Conservation (phyloP, 371 early-diverging fungal genomes). For the Lichtheimia ornata region DNA sequence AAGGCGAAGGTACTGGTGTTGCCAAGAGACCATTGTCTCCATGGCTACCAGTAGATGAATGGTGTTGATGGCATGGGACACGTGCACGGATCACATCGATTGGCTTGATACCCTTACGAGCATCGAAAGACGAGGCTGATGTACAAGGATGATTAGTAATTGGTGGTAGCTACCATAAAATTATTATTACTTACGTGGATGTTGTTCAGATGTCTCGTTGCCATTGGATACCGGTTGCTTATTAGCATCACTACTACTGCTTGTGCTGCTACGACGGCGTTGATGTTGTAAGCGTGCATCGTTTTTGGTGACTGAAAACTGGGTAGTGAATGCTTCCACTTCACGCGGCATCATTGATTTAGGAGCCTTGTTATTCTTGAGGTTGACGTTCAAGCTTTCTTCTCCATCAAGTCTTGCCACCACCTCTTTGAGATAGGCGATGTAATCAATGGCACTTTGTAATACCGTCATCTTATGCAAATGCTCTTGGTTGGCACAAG, state of each 20-base stretch:
- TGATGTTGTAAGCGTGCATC: too few relatives aligned
- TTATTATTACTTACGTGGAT: background rate
- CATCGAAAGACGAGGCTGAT: background rate
- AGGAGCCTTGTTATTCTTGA: conserved; percentile 24
- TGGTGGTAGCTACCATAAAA: background rate
- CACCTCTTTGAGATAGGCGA: conserved; percentile 54
- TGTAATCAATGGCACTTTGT: conserved; percentile 75
- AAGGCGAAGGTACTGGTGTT: conserved; percentile 7
- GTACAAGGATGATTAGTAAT: background rate
- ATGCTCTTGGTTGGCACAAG: conserved; percentile 66
- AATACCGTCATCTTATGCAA: conserved; percentile 77
- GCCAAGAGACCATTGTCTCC: background rate
- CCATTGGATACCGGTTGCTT: background rate
- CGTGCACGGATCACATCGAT: conserved; percentile 31
- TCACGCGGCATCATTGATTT: conserved; percentile 44
- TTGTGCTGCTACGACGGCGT: too few relatives aligned
- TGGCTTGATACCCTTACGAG: conserved; percentile 27
- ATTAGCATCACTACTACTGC: too few relatives aligned
- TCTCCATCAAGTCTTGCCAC: conserved; percentile 45
- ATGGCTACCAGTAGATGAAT: too few relatives aligned
- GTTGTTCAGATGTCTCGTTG: background rate
- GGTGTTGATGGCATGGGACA: background rate
- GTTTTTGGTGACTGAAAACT: conserved; percentile 27
- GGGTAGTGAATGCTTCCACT: conserved; percentile 44
- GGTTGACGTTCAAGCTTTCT: conserved; percentile 18